phyloP scores from a whole-genome alignment of 768 basidiomycete species.

The Strobilomyces dryophilus region DNA sequence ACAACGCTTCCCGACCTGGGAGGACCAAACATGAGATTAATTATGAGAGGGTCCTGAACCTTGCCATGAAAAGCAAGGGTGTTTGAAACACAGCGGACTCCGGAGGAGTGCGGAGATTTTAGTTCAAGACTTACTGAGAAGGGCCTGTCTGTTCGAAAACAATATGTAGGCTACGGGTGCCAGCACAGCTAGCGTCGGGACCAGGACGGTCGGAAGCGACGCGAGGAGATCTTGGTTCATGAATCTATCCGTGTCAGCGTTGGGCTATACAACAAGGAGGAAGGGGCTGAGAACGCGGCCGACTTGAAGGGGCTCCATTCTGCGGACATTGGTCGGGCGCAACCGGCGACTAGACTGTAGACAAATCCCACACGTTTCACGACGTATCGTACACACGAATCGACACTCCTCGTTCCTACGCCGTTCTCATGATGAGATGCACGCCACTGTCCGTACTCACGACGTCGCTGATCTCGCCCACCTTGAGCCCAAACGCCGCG shows the following conservation, averaged over 20 bases:
- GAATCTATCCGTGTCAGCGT: not conserved
- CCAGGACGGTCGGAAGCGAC: conserved; percentile 10
- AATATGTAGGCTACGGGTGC: conserved; percentile 17
- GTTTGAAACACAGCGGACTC: not conserved
- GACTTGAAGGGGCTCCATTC: not conserved
- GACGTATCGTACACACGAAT: not conserved
- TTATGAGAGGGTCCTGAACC: not conserved
- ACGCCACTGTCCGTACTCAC: conserved; percentile 93
- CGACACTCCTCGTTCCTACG: conserved; percentile 28
- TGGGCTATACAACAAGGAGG: not conserved
- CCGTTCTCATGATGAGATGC: conserved; percentile 88
- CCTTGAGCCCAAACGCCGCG: conserved; percentile 65
- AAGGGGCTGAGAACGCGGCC: not conserved
- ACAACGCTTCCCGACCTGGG: conserved; percentile 1
- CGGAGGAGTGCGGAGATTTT: not conserved
- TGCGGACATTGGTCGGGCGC: not conserved
- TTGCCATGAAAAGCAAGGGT: not conserved
- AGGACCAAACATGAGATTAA: conserved; percentile 13
- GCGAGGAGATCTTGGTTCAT: conserved; percentile 1
- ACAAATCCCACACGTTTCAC: not conserved
- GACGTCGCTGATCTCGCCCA: conserved; percentile 76
- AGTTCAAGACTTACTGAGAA: conserved; percentile 12
- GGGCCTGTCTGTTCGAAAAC: not conserved
- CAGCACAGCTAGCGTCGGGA: conserved; percentile 7
- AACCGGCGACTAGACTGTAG: not conserved